These are phyloP conservation scores for Cornus controversa DNA, from an alignment of 148 eudicot genomes.

Conservation along the genomic window DNA sequence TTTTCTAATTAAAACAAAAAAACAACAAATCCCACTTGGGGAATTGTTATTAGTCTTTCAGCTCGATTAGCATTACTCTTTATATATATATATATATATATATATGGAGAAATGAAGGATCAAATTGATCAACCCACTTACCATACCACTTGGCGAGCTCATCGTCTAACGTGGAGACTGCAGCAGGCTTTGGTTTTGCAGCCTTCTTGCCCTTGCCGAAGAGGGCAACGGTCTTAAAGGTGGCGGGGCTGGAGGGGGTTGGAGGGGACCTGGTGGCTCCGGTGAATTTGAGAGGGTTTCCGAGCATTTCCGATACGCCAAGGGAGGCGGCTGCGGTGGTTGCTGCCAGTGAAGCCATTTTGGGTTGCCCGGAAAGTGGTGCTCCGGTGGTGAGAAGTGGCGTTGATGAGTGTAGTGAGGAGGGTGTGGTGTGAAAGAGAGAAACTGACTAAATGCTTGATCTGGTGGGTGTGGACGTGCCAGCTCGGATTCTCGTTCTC, in stretches of 20 bases:
- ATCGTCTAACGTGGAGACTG: slow-evolving; percentile 46
- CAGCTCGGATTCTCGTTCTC: slow-evolving; percentile 23
- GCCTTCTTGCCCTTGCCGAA: slow-evolving; percentile 72
- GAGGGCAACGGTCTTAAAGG: slow-evolving; percentile 60
- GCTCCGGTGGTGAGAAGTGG: background rate
- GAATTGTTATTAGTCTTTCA: no score
- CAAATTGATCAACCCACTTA: slow-evolving; percentile 21
- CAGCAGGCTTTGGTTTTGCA: slow-evolving; percentile 41
- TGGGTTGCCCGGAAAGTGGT: background rate
- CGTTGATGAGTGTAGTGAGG: background rate
- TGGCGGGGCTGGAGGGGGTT: slow-evolving; percentile 23
- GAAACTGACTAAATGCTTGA: slow-evolving; percentile 41
- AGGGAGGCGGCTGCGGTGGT: slow-evolving; percentile 55
- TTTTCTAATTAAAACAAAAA: no score
- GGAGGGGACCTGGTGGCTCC: slow-evolving; percentile 41
- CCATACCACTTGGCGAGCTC: slow-evolving; percentile 99
- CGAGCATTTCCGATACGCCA: slow-evolving; percentile 71
- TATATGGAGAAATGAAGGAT: no score
- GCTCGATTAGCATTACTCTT: no score
- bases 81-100: no score
- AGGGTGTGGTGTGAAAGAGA: slow-evolving; percentile 9
- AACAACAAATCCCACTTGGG: no score
- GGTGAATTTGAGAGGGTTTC: slow-evolving; percentile 47
- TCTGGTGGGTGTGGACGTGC: slow-evolving; percentile 59
- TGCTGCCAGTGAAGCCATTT: slow-evolving; percentile 74